Evolutionary conservation across 768 basidiomycete species (phyloP).

Genomic region (Russula virescens): DNA sequence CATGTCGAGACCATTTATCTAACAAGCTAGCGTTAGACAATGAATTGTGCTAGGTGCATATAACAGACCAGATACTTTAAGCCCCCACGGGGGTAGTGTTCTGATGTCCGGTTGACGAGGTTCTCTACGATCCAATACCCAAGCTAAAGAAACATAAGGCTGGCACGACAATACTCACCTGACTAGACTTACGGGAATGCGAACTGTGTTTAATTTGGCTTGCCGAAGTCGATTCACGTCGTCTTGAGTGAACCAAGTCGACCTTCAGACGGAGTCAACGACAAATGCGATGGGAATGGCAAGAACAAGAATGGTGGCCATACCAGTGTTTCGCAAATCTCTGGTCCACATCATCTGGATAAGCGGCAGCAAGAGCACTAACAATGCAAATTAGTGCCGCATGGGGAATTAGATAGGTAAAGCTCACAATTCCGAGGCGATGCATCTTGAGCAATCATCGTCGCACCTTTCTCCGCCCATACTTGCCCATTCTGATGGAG

Average conservation of each 20-base stretch:
- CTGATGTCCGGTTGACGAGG: slow-evolving; percentile 54
- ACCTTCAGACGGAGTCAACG: slow-evolving; percentile 33
- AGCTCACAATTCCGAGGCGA: slow-evolving; percentile 59
- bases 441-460: slow-evolving; percentile 53
- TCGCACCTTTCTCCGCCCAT: slow-evolving; percentile 68
- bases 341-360: slow-evolving; percentile 51
- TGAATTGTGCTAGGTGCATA: neutral
- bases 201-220: slow-evolving; percentile 67
- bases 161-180: neutral
- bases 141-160: slow-evolving; percentile 38
- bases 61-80: slow-evolving; percentile 50
- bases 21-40: neutral
- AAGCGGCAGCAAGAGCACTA: slow-evolving; percentile 57
- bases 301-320: neutral
- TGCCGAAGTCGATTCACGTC: slow-evolving; percentile 51
- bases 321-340: slow-evolving; percentile 60
- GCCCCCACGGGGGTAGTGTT: slow-evolving; percentile 68
- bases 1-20: slow-evolving; percentile 60
- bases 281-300: neutral
- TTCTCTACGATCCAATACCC: slow-evolving; percentile 80
- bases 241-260: slow-evolving; percentile 63
- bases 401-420: slow-evolving; percentile 40
- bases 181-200: slow-evolving; percentile 53
- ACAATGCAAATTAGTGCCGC: too few relatives aligned
- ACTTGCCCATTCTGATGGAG: slow-evolving; percentile 49